Conservation (phyloP, 2,329 filamentous ascomycete genomes). For the Blastomyces gilchristii region DNA sequence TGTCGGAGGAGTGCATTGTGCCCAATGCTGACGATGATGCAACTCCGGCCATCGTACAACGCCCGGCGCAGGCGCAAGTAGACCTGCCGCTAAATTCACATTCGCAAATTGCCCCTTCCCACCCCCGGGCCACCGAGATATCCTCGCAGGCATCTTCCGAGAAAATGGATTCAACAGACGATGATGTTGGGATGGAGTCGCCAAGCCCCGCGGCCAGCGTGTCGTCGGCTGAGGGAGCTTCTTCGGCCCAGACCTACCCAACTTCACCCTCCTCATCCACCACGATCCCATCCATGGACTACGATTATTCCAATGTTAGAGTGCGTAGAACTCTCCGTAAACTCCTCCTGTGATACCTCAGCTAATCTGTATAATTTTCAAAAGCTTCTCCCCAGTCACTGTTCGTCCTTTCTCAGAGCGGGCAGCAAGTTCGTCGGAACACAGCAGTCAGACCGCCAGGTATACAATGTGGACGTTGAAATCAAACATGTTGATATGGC, state of each 20-base stretch:
- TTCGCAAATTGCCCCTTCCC: slow-evolving; percentile 16
- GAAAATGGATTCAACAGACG: slow-evolving; percentile 20
- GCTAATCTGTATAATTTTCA: slow-evolving; percentile 14
- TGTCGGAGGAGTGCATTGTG: slow-evolving; percentile 20
- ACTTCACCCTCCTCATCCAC: slow-evolving; percentile 25
- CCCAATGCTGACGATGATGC: slow-evolving; percentile 23
- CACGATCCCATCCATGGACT: slow-evolving; percentile 39
- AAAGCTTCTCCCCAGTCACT: slow-evolving; percentile 64
- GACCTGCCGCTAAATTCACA: slow-evolving; percentile 3
- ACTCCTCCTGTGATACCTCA: slow-evolving; percentile 4
- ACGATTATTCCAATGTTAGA: slow-evolving; percentile 46
- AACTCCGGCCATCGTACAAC: slow-evolving; percentile 20
- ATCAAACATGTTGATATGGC: slow-evolving; percentile 93
- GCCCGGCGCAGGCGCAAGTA: slow-evolving; percentile 14
- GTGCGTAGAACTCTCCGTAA: slow-evolving; percentile 31
- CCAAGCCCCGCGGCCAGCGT: slow-evolving; percentile 26
- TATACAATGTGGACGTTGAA: slow-evolving; percentile 92
- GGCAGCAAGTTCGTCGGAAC: slow-evolving; percentile 84
- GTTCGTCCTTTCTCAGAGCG: slow-evolving; percentile 74
- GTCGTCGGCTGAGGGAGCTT: slow-evolving; percentile 28
- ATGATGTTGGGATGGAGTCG: slow-evolving; percentile 25
- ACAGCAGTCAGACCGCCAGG: slow-evolving; percentile 83
- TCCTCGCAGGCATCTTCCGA: slow-evolving; percentile 16
- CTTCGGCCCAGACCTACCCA: slow-evolving; percentile 23
- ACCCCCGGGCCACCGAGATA: slow-evolving; percentile 21